Evolutionary conservation across 1,139 yeast species (phyloP).

Genomic region (Yamadazyma pseudoaaseri): DNA sequence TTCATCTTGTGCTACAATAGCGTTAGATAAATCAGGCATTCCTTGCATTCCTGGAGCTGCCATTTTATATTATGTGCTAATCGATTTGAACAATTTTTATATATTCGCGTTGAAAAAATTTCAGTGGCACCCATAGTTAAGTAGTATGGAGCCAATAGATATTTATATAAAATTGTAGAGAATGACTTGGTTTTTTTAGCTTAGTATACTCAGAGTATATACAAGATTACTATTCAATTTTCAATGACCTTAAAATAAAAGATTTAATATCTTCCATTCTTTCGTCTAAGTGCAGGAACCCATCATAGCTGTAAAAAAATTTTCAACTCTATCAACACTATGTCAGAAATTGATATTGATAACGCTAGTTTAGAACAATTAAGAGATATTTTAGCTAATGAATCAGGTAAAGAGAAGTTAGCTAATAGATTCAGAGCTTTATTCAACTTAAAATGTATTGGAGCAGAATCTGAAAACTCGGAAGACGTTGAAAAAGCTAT

Average conservation of each 20-base stretch:
- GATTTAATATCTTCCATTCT: too few relatives aligned
- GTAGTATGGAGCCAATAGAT: background rate
- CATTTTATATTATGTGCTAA: constrained; percentile 16
- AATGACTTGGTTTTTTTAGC: too few relatives aligned
- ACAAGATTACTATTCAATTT: too few relatives aligned
- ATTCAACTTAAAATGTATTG: constrained; percentile 84
- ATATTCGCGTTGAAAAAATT: constrained; percentile 17
- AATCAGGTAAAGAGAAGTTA: constrained; percentile 63
- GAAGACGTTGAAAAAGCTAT: constrained; percentile 62
- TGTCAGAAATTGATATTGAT: constrained; percentile 44
- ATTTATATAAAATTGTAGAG: too few relatives aligned
- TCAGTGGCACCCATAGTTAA: too few relatives aligned
- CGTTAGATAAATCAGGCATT: constrained; percentile 95
- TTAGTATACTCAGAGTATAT: too few relatives aligned
- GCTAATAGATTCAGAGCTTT: constrained; percentile 92
- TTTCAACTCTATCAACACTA: constrained; percentile 9
- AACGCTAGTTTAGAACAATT: constrained; percentile 61
- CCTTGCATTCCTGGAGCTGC: constrained; percentile 42
- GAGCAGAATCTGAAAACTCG: constrained; percentile 57
- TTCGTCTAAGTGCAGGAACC: constrained; percentile 1
- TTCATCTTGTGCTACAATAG: constrained; percentile 98
- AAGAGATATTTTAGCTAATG: constrained; percentile 67
- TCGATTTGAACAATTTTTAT: constrained; percentile 4
- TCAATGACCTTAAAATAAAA: too few relatives aligned
- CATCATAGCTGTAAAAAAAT: background rate